Evolutionary conservation across 164 flowering plant species (phyloP).

Genomic region (Cinnamomum micranthum): DNA sequence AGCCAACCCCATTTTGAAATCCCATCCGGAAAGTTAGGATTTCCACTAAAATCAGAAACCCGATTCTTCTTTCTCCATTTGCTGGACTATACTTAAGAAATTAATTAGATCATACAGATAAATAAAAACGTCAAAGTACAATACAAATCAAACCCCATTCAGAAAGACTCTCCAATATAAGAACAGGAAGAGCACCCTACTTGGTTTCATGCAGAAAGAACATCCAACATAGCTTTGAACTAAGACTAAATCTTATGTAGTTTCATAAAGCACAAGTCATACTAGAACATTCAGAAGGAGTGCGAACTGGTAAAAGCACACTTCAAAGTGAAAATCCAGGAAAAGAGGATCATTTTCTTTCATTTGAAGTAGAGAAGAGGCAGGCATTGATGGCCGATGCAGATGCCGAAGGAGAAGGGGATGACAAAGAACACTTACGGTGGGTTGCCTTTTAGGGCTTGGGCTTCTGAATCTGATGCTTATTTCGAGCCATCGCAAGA

Average conservation of each 20-base stretch:
- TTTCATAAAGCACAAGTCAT: not conserved
- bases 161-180: not conserved
- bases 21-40: too few species aligned
- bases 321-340: not conserved
- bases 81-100: not conserved
- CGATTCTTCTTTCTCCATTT: not conserved
- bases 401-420: not conserved
- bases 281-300: not conserved
- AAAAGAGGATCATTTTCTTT: not conserved
- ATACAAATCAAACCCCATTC: not conserved
- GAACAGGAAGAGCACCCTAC: not conserved
- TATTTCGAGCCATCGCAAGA: constrained; percentile 2
- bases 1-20: not conserved
- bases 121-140: not conserved
- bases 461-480: not conserved
- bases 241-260: not conserved
- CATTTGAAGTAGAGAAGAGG: not conserved
- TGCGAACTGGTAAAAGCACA: not conserved
- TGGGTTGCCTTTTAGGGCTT: constrained; percentile 3
- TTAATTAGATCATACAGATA: not conserved
- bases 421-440: not conserved
- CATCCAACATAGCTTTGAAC: not conserved
- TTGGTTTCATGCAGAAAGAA: not conserved
- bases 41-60: not conserved
- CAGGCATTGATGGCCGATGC: not conserved